Percentiles rank a stretch among this genome's conserved stretches.
phyloP scores from a whole-genome alignment of 2,329 filamentous ascomycete genomes.

The Aspergillus ruber region DNA sequence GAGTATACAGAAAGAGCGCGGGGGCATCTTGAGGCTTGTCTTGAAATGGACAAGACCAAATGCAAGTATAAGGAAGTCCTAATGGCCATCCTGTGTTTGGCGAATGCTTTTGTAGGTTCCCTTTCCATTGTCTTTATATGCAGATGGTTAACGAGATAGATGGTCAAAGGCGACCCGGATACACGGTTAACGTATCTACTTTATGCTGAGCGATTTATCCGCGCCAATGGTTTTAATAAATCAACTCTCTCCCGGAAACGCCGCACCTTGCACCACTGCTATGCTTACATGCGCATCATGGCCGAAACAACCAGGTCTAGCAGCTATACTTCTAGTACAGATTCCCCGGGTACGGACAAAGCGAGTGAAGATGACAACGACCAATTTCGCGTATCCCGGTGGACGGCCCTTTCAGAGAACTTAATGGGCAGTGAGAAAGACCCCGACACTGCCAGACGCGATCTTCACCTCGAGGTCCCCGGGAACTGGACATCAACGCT shows the following conservation, averaged over 20 bases:
- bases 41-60: slow-evolving; percentile 3
- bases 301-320: slow-evolving; percentile 10
- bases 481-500: slow-evolving; percentile 13
- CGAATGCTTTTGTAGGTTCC: slow-evolving; percentile 10
- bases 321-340: slow-evolving; percentile 2
- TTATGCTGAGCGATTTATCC: slow-evolving; percentile 12
- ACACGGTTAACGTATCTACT: slow-evolving; percentile 9
- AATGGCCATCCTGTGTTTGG: slow-evolving; percentile 12
- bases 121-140: too few species aligned
- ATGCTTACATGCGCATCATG: slow-evolving; percentile 17
- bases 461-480: slow-evolving; percentile 14
- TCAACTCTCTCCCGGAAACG: slow-evolving; percentile 9
- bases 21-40: slow-evolving; percentile 6
- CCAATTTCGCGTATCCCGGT: slow-evolving; percentile 8
- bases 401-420: slow-evolving; percentile 6
- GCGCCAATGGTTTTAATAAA: slow-evolving; percentile 8
- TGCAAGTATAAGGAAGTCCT: slow-evolving; percentile 14
- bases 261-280: slow-evolving; percentile 13
- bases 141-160: slow-evolving; percentile 3
- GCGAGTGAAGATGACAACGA: not conserved
- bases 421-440: slow-evolving; percentile 15
- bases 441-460: slow-evolving; percentile 9
- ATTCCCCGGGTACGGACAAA: not conserved
- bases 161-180: slow-evolving; percentile 11
- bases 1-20: slow-evolving; percentile 6